Base-by-base conservation (phyloP, 192 early-diverging fungal species). In the Podila horticola region DNA sequence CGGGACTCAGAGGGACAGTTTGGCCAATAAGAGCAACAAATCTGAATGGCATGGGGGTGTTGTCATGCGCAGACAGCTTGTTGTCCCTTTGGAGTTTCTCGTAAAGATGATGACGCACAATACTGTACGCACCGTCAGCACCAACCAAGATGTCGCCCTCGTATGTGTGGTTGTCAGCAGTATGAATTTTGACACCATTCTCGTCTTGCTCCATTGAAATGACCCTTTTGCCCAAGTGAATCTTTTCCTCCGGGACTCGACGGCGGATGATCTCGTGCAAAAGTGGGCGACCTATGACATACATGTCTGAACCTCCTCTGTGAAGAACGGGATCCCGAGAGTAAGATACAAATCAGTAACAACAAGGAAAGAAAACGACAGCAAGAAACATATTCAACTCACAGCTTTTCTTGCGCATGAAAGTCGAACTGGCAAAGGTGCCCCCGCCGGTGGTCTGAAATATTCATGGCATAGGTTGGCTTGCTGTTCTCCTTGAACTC, bases 121-220 rank as follows among this genome's bases (percentile, higher is more conserved):
- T 29, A 20, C 64, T 66, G 29, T 66, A 66, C 6, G 64, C 64
- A 11, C 64, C 64, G n/a, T 66, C 64, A 12, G 64, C 64, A 9
- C 64, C 64, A 19, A 52, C 50, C 34, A 36, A 36, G 9, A 36
- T 36, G 34, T 52, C 50, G 50, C 50, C 50, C n/a, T 52, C 50
- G 20, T 52, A 52, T n/a, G 50, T 52, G n/a, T 52, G 19, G 3
- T 22, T 22, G 50, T 52, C 50, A 52, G 50, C 17, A 22, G 19
- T n/a, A 10, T 22, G 20, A 19, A 52, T 52, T n/a, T n/a, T 17
- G 50, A 52, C 20, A 0, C 50, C 50, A 10, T 36, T 36, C n/a
- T 22, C 19, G 50, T 22, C 50, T 52, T 52, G 50, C n/a, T 17
- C 17, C 17, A n/a, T 52, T 10, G 50, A 52, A 22, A 52, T 2